These are phyloP conservation scores for Termitomyces sp. DNA, from an alignment of 768 basidiomycete species.

Conservation along the genomic window DNA sequence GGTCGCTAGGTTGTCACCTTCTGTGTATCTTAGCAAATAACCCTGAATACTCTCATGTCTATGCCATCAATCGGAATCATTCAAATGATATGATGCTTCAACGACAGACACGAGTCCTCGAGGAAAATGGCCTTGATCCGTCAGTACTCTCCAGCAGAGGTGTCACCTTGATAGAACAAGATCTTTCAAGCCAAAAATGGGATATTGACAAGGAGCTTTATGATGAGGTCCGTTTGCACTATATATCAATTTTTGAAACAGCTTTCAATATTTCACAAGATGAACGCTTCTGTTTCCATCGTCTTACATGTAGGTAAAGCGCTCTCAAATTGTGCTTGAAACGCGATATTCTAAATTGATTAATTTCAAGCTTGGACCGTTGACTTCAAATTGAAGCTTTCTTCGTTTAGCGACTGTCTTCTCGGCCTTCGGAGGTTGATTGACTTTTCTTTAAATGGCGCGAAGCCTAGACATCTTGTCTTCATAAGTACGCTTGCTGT, in stretches of 20 bases:
- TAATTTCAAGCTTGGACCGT: slow-evolving; percentile 34
- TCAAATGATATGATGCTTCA: neutral
- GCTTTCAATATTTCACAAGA: neutral
- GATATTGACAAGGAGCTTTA: neutral
- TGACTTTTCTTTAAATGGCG: slow-evolving; percentile 29
- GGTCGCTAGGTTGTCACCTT: slow-evolving; percentile 24
- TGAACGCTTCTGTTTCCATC: neutral
- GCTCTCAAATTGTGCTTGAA: neutral
- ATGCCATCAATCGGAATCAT: slow-evolving; percentile 22
- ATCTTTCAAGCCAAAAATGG: neutral
- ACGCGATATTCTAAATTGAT: neutral
- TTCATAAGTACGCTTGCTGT: slow-evolving; percentile 29
- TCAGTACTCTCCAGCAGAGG: neutral
- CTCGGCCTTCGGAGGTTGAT: slow-evolving; percentile 33
- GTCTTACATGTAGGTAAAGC: slow-evolving; percentile 8
- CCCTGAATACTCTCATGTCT: slow-evolving; percentile 16
- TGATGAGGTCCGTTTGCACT: neutral
- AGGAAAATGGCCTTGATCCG: neutral
- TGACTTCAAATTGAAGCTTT: slow-evolving; percentile 39
- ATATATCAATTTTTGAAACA: neutral
- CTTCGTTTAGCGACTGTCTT: slow-evolving; percentile 38
- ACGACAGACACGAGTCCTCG: neutral
- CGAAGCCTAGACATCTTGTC: slow-evolving; percentile 25
- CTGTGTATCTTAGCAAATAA: slow-evolving; percentile 17
- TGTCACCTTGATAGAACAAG: neutral